Base-by-base conservation (phyloP, 2,329 filamentous ascomycete species). In the Pyricularia grisea region DNA sequence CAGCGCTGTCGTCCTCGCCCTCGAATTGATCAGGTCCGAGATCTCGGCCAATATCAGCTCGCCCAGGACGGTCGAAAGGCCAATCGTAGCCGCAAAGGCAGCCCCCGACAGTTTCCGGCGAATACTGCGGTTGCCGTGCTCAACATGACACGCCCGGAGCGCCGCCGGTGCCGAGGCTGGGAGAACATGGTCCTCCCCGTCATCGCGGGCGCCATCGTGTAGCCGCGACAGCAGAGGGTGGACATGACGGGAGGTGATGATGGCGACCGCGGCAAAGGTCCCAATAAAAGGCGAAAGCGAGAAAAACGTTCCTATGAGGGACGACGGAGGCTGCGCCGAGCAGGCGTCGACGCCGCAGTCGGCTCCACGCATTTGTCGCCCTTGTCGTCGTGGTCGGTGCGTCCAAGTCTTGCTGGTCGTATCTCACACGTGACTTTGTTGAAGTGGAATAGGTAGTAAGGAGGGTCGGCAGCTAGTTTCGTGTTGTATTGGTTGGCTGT, bases 21-120 rank as follows among this genome's bases (percentile, higher is more conserved):
- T 81, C 7, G 88, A 84, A 72, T 90, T 85, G n/a, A 92, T 84
- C 5, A 90, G 84, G 74, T 92, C 92, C 30, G 91, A 88, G 63
- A 97, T 92, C 78, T 97, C 93, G 74, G 92, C 93, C 10, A 97
- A 84, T 65, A 97, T 91, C 72, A 97, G 80, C 78, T 94, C 90
- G 2, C 89, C 92, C 65, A 97, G 82, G 1, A 94, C 91, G 55
- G 90, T 86, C 6, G 92, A 90, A 10, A 96, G 83, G 0, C 88
- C 92, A 50, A 95, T 87, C 11, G 92, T 96, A 0, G 88, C 85
- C 7, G 91, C 89, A 77, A 96, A 96, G 1, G 91, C 88, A 69
- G 85, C 79, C 17, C 88, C 89, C 1, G 88, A 85, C 14, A 85
- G 76, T 28, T 83, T 80, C 60, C 85, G 79, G 66, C 83, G 79